Evolutionary conservation across 1,284 basidiomycete genomes (phyloP).

Genomic region (Fomes fomentarius): DNA sequence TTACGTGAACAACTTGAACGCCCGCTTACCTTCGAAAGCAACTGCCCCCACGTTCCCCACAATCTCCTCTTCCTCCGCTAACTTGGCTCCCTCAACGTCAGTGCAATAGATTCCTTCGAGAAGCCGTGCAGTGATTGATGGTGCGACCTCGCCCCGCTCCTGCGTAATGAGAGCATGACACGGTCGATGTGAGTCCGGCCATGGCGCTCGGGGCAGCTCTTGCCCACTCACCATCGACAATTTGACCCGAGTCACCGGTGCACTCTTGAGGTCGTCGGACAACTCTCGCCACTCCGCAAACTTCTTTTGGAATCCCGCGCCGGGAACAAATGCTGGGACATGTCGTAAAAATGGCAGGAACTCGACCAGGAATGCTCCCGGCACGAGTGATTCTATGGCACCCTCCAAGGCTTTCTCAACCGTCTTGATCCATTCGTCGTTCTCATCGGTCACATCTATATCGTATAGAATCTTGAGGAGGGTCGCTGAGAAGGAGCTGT

Average conservation of each 20-base stretch:
- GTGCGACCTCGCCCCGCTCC: no score
- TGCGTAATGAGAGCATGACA: no score
- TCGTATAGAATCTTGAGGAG: conserved; percentile 22
- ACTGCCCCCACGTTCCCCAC: not conserved
- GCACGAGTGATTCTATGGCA: not conserved
- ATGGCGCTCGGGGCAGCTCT: no score
- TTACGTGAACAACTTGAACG: no score
- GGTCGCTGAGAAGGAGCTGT: conserved; percentile 4
- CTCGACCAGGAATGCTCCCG: conserved; percentile 3
- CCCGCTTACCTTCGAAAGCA: conserved; percentile 6
- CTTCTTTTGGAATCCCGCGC: conserved; percentile 3
- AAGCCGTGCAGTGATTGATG: not conserved
- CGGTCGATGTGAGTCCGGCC: no score
- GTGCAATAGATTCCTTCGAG: not conserved
- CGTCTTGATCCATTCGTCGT: conserved; percentile 21
- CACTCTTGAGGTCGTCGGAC: conserved; percentile 1
- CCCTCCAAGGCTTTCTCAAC: conserved; percentile 8
- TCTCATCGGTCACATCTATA: conserved; percentile 15
- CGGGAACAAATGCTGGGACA: conserved; percentile 12
- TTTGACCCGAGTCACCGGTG: not conserved
- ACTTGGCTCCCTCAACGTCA: not conserved
- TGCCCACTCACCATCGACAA: not conserved
- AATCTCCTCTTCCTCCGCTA: not conserved
- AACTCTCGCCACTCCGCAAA: not conserved
- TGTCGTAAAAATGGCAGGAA: conserved; percentile 9